Conservation (phyloP, 192 early-diverging fungal genomes). For the Coemansia furcata region DNA sequence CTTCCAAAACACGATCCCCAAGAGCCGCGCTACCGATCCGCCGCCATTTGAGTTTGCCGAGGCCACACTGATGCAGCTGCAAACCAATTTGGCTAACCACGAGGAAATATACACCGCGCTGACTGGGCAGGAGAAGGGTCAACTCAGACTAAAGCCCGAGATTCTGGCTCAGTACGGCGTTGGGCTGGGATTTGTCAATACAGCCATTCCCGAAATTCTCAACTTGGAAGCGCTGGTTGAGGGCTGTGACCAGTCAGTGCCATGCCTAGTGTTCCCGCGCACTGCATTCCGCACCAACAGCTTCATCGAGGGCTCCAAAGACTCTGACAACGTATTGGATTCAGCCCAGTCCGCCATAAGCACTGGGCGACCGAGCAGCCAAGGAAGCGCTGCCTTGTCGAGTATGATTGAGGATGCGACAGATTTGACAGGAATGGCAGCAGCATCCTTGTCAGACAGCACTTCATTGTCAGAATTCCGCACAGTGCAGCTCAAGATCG, state of each 20-base stretch:
- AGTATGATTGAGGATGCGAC: constrained; percentile 16
- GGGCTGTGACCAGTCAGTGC: constrained; percentile 18
- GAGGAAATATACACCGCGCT: constrained; percentile 35
- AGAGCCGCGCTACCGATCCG: constrained; percentile 14
- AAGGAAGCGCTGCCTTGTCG: constrained; percentile 4
- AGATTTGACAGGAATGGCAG: neutral
- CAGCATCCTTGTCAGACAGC: neutral
- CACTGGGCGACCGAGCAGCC: neutral
- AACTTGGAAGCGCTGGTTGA: constrained; percentile 35
- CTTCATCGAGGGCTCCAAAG: constrained; percentile 31
- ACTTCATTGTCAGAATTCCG: constrained; percentile 12
- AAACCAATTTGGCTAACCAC: constrained; percentile 35
- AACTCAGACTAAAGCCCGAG: constrained; percentile 36
- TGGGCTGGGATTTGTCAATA: constrained; percentile 52
- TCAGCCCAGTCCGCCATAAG: neutral
- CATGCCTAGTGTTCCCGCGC: constrained; percentile 53
- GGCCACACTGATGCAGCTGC: constrained; percentile 16
- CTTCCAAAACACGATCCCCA: constrained; percentile 44
- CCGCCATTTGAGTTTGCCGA: constrained; percentile 41
- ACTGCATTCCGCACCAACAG: constrained; percentile 55
- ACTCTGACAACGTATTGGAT: neutral
- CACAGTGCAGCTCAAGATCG: constrained; percentile 56
- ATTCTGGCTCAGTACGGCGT: constrained; percentile 50
- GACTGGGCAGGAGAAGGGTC: constrained; percentile 40
- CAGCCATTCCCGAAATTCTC: constrained; percentile 19